Evolutionary conservation across 2,329 filamentous ascomycete species (phyloP).

Genomic region (Alternaria burnsii): DNA sequence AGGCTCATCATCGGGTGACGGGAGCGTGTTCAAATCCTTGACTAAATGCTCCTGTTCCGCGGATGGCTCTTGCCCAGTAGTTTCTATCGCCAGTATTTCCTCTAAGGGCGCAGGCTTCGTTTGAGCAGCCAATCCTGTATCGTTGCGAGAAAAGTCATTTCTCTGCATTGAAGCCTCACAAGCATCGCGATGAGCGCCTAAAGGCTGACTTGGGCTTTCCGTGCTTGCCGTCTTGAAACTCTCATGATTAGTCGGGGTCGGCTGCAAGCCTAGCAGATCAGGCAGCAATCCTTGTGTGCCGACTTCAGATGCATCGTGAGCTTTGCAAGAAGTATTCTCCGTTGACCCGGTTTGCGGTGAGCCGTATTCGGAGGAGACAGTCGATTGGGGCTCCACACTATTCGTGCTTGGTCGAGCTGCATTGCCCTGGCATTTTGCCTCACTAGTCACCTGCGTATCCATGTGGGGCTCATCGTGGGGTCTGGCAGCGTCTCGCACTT

Average conservation of each 20-base stretch:
- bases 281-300: background rate
- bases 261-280: background rate
- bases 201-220: background rate
- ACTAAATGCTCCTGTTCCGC: background rate
- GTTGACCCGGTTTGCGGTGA: background rate
- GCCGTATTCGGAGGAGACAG: background rate
- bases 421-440: background rate
- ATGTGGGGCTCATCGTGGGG: conserved; percentile 7
- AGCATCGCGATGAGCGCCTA: background rate
- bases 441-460: conserved; percentile 1
- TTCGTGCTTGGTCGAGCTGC: background rate
- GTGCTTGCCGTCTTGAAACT: background rate
- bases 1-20: background rate
- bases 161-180: background rate
- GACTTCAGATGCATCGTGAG: background rate
- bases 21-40: background rate
- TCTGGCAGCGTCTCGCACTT: background rate
- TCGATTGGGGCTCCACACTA: background rate
- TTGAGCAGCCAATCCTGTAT: background rate
- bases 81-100: background rate
- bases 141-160: background rate
- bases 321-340: background rate
- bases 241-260: background rate
- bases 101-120: background rate
- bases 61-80: background rate